A percentile compares a stretch with the other conserved stretches of the same genome.
Conservation (phyloP, 495 filamentous ascomycete genomes). For the Parathielavia appendiculata region DNA sequence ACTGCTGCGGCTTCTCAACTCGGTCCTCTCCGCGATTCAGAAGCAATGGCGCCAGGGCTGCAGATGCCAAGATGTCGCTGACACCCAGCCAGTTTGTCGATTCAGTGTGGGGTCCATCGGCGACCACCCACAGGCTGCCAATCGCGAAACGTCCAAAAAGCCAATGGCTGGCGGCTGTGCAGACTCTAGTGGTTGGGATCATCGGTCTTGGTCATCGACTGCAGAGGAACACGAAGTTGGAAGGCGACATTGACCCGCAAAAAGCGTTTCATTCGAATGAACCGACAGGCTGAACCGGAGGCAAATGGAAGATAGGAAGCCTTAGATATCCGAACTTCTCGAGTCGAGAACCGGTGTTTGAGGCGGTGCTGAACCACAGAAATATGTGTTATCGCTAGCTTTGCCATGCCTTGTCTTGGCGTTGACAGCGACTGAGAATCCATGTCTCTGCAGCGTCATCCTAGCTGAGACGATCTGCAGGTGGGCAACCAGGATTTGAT, state of each 20-base stretch:
- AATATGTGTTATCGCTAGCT: constrained; percentile 7
- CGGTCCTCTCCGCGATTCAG: constrained; percentile 2
- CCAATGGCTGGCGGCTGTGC: constrained; percentile 17
- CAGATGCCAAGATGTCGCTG: constrained; percentile 4
- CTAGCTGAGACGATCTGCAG: constrained; percentile 16
- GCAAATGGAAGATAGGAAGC: too few relatives aligned
- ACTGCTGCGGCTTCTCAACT: neutral
- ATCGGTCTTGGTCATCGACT: neutral
- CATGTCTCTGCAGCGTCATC: constrained; percentile 21
- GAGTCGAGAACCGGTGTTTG: neutral
- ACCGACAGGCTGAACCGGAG: neutral
- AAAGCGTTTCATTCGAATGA: neutral
- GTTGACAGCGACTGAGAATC: neutral
- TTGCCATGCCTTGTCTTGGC: constrained; percentile 5
- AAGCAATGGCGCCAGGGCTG: neutral
- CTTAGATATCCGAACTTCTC: too few relatives aligned
- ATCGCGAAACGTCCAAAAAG: constrained; percentile 11
- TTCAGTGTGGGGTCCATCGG: neutral
- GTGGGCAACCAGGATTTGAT: constrained; percentile 4
- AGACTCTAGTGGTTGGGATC: neutral
- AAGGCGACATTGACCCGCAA: neutral
- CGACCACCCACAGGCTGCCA: constrained; percentile 1
- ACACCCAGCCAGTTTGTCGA: constrained; percentile 2
- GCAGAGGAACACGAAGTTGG: neutral
- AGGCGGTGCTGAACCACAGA: neutral